Base-by-base conservation (phyloP, 768 basidiomycete genomes). In the Boletus patriciae region DNA sequence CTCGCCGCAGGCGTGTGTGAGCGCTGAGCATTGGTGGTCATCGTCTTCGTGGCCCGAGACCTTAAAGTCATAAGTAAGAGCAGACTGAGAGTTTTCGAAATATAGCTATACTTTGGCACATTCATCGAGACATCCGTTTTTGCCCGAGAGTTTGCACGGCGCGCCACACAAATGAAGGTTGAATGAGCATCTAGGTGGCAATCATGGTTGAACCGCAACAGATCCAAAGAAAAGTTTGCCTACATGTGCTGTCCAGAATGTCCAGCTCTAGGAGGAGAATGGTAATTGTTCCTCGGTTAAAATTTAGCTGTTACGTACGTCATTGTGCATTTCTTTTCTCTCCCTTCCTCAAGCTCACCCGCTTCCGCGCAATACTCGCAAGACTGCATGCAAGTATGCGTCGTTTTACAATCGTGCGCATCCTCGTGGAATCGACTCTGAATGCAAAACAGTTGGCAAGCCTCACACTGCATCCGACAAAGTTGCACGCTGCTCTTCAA, bases 171-270 rank as follows among this genome's bases (percentile, higher is more conserved):
- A 65, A 70, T 86, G 85, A 27, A 69, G 41, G 34, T 76, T 72
- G 8, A 82, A 77, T 21, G 74, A 73, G 62, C 85, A 87, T 38
- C 85, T 87, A 37, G 36, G 46, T 37, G 7, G 43, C 34, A 52
- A 11, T 38, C 9, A 21, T 36, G 37, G 45, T 41, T 6, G 0
- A 45, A 29, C 36, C 7, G 25, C 4, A 13, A 11, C 4, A n/a
- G 19, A 38, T 38, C 34, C 8, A 7, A 13, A 8, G 25, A 46
- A 48, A 25, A 10, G 54, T 74, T 50, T 19, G 60, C 81, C 58
- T 64, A 85, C 84, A 84, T 71, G 56, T 85, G 84, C 11, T 71
- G 71, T 19, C 80, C 82, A 37, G 76, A 63, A 63, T 85, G 85
- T 1, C 84, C 84, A 46, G 83, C 84, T 3, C 83, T 85, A 46